These are phyloP conservation scores for Nitzschia sp. DNA, from an alignment of 108 stramenopile species.

Conservation along the genomic window DNA sequence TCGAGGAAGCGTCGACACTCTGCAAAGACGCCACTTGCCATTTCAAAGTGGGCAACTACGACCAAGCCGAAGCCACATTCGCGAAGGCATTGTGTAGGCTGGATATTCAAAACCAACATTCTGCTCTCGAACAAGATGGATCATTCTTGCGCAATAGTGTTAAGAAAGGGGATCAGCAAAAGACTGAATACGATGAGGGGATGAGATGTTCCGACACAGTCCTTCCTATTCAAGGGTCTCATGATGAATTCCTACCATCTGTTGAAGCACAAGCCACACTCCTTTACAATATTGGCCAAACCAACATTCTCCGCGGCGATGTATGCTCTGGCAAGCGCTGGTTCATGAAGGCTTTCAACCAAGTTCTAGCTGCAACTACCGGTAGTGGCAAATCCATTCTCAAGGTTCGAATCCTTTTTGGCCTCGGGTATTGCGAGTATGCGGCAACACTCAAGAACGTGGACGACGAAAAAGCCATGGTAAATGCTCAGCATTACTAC, in stretches of 20 bases:
- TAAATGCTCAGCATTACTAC: slow-evolving; percentile 35
- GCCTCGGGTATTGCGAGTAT: slow-evolving; percentile 45
- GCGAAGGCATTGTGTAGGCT: slow-evolving; percentile 2
- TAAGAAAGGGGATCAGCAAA: background rate
- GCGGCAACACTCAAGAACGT: slow-evolving; percentile 12
- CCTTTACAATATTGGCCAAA: slow-evolving; percentile 68
- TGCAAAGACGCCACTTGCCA: background rate
- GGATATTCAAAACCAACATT: background rate
- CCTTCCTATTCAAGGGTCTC: slow-evolving; percentile 17
- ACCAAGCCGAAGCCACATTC: background rate
- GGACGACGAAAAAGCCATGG: slow-evolving; percentile 25
- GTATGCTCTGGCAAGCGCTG: slow-evolving; percentile 41
- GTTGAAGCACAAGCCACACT: slow-evolving; percentile 37
- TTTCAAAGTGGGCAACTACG: background rate
- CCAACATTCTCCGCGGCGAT: slow-evolving; percentile 45
- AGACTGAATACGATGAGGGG: slow-evolving; percentile 56
- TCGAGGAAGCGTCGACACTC: background rate
- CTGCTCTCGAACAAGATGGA: background rate
- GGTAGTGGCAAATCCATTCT: background rate
- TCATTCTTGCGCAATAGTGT: background rate
- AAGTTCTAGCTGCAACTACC: background rate
- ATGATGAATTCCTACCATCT: background rate
- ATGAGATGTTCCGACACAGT: slow-evolving; percentile 44
- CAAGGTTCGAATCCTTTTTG: slow-evolving; percentile 13
- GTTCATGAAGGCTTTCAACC: slow-evolving; percentile 39